Percentiles rank a stretch among this genome's conserved stretches.
Conservation (phyloP, 495 filamentous ascomycete species). For the Penicillium silybi region DNA sequence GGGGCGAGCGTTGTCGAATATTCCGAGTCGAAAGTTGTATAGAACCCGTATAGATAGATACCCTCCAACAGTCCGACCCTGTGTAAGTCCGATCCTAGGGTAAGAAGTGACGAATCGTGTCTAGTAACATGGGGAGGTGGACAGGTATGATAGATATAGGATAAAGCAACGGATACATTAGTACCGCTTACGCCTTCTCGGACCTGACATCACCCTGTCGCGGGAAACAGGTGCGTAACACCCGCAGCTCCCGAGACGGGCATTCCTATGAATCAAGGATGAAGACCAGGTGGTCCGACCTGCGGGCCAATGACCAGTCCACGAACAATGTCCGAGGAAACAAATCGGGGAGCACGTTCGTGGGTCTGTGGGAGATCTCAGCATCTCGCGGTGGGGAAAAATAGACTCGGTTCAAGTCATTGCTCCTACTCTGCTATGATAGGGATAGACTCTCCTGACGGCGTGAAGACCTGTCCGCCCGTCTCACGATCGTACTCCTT, state of each 20-base stretch:
- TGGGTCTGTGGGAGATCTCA: neutral
- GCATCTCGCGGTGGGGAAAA: neutral
- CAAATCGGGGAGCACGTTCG: neutral
- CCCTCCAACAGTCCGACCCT: neutral
- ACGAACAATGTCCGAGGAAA: neutral
- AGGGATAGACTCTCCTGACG: conserved; percentile 3
- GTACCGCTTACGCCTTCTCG: neutral
- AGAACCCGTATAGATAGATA: neutral
- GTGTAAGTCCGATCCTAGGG: neutral
- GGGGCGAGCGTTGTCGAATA: neutral
- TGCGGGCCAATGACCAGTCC: conserved; percentile 4
- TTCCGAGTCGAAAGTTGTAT: neutral
- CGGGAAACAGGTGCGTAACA: conserved; percentile 15
- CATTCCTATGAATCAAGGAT: conserved; percentile 29
- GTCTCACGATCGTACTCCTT: neutral
- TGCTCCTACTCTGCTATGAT: conserved; percentile 3
- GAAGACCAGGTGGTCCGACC: conserved; percentile 3
- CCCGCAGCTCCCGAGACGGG: conserved; percentile 10
- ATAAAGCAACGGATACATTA: neutral
- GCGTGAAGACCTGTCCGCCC: neutral
- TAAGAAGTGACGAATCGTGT: neutral
- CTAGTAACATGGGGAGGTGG: neutral
- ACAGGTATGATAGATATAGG: conserved; percentile 26
- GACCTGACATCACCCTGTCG: conserved; percentile 26
- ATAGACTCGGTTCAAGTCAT: neutral